Evolutionary conservation across 805 yeast species (phyloP).

Genomic region (Wickerhamiella lipophila): DNA sequence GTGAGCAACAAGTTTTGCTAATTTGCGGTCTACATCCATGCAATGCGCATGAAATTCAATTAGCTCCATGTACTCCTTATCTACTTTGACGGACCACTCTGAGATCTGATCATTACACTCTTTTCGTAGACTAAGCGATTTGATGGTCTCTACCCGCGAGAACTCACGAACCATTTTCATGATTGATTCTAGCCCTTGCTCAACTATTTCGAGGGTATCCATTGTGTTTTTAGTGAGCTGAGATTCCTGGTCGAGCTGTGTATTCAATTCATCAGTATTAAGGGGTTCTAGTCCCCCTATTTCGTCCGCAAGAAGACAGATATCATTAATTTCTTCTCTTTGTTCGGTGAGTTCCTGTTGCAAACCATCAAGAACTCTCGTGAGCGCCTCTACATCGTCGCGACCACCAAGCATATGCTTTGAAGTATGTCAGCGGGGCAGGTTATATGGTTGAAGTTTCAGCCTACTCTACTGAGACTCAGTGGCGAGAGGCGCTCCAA

Average conservation of each 20-base stretch:
- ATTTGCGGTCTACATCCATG: background rate
- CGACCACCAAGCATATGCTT: background rate
- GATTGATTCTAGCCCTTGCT: constrained; percentile 5
- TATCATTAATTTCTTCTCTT: constrained; percentile 18
- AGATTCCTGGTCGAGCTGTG: constrained; percentile 11
- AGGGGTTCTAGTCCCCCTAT: constrained; percentile 18
- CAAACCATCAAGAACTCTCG: constrained; percentile 20
- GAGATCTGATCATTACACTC: constrained; percentile 9
- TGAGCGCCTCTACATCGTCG: constrained; percentile 16
- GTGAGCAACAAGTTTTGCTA: background rate
- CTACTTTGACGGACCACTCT: constrained; percentile 3
- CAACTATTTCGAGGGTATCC: constrained; percentile 2
- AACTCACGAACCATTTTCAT: constrained; percentile 10
- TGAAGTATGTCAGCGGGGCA: background rate
- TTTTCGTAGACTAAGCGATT: constrained; percentile 11
- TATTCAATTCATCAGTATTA: constrained; percentile 10
- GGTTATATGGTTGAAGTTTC: no score
- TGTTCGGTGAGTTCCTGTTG: constrained; percentile 17
- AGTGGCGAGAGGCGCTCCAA: no score
- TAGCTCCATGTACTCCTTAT: constrained; percentile 2
- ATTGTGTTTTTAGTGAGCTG: constrained; percentile 12
- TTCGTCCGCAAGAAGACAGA: constrained; percentile 17
- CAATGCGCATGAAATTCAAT: background rate
- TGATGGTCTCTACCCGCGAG: constrained; percentile 1
- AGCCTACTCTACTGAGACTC: no score